Evolutionary conservation across 257 asterid genomes (phyloP).

Genomic region (Primulina huaijiensis): DNA sequence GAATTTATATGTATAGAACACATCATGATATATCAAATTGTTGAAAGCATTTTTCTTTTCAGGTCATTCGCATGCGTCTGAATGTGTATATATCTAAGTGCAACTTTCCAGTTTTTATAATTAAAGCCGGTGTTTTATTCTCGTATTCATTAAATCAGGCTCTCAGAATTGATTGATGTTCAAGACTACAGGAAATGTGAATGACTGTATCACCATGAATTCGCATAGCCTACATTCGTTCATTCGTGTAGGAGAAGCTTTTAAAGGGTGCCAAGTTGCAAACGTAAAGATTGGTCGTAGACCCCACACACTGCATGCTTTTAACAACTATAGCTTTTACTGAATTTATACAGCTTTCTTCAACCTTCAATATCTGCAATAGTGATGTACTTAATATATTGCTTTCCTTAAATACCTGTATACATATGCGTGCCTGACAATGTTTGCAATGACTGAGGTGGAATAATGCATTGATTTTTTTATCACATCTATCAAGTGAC

Average conservation of each 20-base stretch:
- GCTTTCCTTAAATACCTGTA: slow-evolving; percentile 8
- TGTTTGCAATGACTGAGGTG: neutral
- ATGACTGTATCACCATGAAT: no score
- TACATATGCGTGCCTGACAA: neutral
- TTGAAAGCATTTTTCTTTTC: neutral
- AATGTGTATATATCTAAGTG: no score
- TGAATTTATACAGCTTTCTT: slow-evolving; percentile 14
- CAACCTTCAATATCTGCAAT: neutral
- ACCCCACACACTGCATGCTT: neutral
- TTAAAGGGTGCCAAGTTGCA: no score
- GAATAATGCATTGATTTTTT: neutral
- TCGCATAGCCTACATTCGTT: no score
- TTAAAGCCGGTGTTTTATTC: no score
- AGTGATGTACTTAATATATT: neutral
- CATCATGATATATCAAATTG: neutral
- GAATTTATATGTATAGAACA: slow-evolving; percentile 11
- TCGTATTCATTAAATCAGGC: no score
- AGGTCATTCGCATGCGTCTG: neutral
- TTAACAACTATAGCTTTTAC: neutral
- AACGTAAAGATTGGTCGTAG: neutral
- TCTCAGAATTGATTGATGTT: no score
- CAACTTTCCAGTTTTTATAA: no score
- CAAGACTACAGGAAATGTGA: no score
- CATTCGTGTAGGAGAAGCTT: no score
- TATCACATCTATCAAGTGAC: slow-evolving; percentile 1